Base-by-base conservation (phyloP, 257 asterid genomes). In the Anisodus acutangulus region DNA sequence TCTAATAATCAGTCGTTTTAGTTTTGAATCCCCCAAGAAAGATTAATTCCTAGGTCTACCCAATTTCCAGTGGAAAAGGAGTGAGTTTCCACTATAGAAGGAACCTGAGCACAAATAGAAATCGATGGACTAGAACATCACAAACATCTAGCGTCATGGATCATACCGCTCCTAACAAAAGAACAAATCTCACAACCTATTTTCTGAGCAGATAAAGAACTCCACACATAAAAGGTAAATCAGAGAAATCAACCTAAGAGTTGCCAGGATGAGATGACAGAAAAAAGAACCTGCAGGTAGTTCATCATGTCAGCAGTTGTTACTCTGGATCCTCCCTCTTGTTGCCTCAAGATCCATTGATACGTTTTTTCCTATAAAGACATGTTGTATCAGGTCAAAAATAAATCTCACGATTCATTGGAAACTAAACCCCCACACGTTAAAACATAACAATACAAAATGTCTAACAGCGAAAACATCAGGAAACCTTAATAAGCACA, bases 261-360 rank as follows among this genome's bases (percentile, higher is more conserved):
- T 15, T 26, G 26, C 35, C 35, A 31, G 35, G 35, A 31, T 31
- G 35, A 31, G 35, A 31, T 31, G 35, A 31, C 35, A 31, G 47
- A 22, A 7, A 76, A 82, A 11, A 8, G 76, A 19, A 90, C 92
- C 92, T 90, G 90, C 4, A 90, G 80, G 82, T 88, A 88, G 86
- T 67, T 86, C 76, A 90, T 82, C 17, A 90, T 79, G 84, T 90
- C 92, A 80, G 83, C 54, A 78, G 87, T 79, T 67, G 90, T 81
- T 49, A 90, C 90, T 85, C 91, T 88, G 31, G 91, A 82, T 53
- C 91, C 92, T 41, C 86, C 91, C 62, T 90, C 92, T 86, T 88
- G 92, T 66, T 88, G 92, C 82, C 90, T 86, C 88, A 83, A 81
- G 59, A 90, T 85, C 90, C 90, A 90, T 39, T 90, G 92, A 68